Evolutionary conservation across 78 protist species (phyloP), one percentile per base, ranked within the genome.

Genomic region (Acrasis kona): DNA sequence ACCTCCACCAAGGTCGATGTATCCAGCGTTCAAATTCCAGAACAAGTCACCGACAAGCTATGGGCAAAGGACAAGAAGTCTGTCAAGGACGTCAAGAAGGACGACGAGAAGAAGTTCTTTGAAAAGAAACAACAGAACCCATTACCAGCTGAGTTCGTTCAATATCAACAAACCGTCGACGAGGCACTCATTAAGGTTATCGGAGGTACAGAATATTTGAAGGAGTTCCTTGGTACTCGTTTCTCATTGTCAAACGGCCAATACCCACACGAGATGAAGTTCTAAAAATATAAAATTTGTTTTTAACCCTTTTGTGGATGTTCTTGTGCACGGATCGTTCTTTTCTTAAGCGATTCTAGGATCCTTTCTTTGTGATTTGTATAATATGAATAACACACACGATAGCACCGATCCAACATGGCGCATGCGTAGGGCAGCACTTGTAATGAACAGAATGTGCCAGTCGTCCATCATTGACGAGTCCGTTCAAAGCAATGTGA

Each of bases 1-100:
- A 98, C 99, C 81, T 87, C 95, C 76, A 93, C 99, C 72, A 87
- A 85, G 82, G 89, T 97, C 37, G 71, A 12, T 67, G 71, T 67
- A 29, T 67, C 71, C 19, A 12, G 12, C n/a, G 71, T 12, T 67
- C 19, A 50, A 50, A 19, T 50, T 50, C 61, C 61, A 50, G 61
- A 50, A 50, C 61, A 50, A 50, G 34, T 50, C 61, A 50, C 19
- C 19, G 61, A 50, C 19, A 50, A 19, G 19, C 19, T 50, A 19
- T 50, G 19, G 34, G 34, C 19, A 50, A 50, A 50, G 19, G 61
- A 50, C 19, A 67, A 67, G 64, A 12, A 12, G 12, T 29, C 19
- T 29, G 71, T 67, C 19, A 12, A 19, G 12, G 12, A 34, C 19
- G 61, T 50, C 19, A 67, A 67, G 28, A 19, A 67, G 28, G 71